Base-by-base conservation (phyloP, 192 early-diverging fungal species). In the Gaertneriomyces sp. region DNA sequence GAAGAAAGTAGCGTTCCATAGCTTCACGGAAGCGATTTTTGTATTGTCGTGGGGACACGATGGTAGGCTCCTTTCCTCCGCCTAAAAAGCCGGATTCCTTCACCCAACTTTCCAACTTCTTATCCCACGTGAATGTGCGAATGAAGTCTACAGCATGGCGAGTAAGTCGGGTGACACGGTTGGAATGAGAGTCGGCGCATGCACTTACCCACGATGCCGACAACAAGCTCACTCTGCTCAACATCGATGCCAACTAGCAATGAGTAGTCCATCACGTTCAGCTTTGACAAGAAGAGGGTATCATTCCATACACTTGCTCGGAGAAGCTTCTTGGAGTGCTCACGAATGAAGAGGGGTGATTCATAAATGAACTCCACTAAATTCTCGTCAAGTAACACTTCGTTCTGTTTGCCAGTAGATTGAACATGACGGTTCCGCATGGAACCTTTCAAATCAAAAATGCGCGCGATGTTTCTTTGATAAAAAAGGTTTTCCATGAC, bases 181-280 rank as follows among this genome's bases (percentile, higher is more conserved):
- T 33, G 25, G 7, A 61, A 60, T 60, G n/a, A 4, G 2, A 17
- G 17, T 49, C 47, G 17, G 47, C 11, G 1, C 47, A n/a, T 49
- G 47, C 12, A 74, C 76, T 68, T 79, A 90, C 89, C 89, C 63
- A 99, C 93, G 57, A 99, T 98, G 5, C 96, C 96, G n/a, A 96
- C 90, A 42, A 98, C 89, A 7, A 99, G 76, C 76, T 99, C 92
- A 43, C 90, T 84, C 10, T 75, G 80, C 7, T 88, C 81, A 45
- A 89, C 91, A 54, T 96, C 93, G 60, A 99, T 91, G 4, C 94
- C 96, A 9, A 99, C 92, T 39, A 99, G 70, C 40, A 99, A 77
- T 7, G 93, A 95, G 68, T 99, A 99, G 75, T 99, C 96, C 94
- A 99, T 96, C 8, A 99, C 92, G 66, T 96, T 93, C 68, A 91